A percentile compares a stretch with the other conserved stretches of the same genome.
These are phyloP conservation scores for Clitopilus hobsonii DNA, from an alignment of 768 basidiomycete genomes.

Conservation along the genomic window DNA sequence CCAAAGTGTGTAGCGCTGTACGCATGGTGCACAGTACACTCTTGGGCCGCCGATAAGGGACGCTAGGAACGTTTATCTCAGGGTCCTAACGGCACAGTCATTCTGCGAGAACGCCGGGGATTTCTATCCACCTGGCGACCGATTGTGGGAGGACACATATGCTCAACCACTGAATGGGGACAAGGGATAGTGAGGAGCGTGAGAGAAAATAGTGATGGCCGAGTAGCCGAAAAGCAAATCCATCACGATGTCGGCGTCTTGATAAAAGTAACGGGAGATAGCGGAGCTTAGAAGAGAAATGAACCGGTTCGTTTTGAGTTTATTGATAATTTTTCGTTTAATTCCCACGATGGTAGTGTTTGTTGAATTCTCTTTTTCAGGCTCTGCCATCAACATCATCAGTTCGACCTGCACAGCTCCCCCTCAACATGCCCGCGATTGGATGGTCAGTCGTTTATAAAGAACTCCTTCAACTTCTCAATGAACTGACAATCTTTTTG, in stretches of 20 bases:
- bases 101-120: neutral
- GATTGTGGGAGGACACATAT: neutral
- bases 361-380: constrained; percentile 7
- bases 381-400: constrained; percentile 16
- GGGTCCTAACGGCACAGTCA: neutral
- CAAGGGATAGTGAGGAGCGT: neutral
- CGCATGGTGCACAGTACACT: neutral
- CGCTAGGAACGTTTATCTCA: neutral
- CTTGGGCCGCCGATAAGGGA: neutral
- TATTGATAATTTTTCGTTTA: constrained; percentile 4
- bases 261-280: constrained; percentile 9
- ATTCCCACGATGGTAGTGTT: constrained; percentile 8
- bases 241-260: constrained; percentile 6
- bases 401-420: constrained; percentile 12
- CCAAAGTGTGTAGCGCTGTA: neutral
- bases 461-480: constrained; percentile 18
- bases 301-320: constrained; percentile 7
- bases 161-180: neutral
- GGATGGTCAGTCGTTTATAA: constrained; percentile 20
- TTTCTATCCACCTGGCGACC: constrained; percentile 1
- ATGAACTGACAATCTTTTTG: constrained; percentile 21
- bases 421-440: constrained; percentile 24
- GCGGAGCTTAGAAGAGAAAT: constrained; percentile 22
- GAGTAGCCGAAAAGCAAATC: constrained; percentile 16
- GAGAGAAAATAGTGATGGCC: constrained; percentile 12